Evolutionary conservation across 2,329 filamentous ascomycete species (phyloP), one percentile per base, ranked within the genome.

Genomic region (Ophiocordyceps camponoti-floridani): DNA sequence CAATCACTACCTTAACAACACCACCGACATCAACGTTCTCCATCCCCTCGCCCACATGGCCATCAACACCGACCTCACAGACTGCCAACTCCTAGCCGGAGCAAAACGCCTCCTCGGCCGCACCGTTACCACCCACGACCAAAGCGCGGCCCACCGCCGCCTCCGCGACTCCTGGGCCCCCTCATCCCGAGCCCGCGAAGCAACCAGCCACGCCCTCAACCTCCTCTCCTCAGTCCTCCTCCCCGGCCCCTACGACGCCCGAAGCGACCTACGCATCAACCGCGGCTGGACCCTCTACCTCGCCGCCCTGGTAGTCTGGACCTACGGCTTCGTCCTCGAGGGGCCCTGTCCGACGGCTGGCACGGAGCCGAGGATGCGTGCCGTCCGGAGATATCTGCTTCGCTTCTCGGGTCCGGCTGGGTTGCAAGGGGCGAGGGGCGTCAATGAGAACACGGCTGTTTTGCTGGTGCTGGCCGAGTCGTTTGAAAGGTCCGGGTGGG

Each of bases 1-100:
- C n/a, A n/a, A n/a, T n/a, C n/a, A n/a, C n/a, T n/a, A n/a, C n/a
- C n/a, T n/a, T n/a, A n/a, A n/a, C n/a, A n/a, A n/a, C n/a, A n/a
- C n/a, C n/a, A n/a, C n/a, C 68, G 53, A 55, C 53, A 77, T 83
- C 48, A 80, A 80, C 52, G 89, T 94, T 27, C 68, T 96, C 41
- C 88, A 96, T 57, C 86, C 94, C 54, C 69, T 98, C 12, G 91
- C 91, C 0, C 91, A 96, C 60, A 95, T 98, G 85, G 86, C 87
- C 3, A 94, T 94, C 74, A 87, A 96, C 56, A 87, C 94, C 23
- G 89, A 96, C 56, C 86, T 96, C 45, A 84, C 94, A n/a, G 89
- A 96, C 59, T 89, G 87, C 55, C 89, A 96, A 62, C 93, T 96
- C 51, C 95, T 91, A 59, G 91, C 89, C 5, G 80, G 88, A 9